Conservation (phyloP, 2,329 filamentous ascomycete genomes). For the Fusarium sp. region DNA sequence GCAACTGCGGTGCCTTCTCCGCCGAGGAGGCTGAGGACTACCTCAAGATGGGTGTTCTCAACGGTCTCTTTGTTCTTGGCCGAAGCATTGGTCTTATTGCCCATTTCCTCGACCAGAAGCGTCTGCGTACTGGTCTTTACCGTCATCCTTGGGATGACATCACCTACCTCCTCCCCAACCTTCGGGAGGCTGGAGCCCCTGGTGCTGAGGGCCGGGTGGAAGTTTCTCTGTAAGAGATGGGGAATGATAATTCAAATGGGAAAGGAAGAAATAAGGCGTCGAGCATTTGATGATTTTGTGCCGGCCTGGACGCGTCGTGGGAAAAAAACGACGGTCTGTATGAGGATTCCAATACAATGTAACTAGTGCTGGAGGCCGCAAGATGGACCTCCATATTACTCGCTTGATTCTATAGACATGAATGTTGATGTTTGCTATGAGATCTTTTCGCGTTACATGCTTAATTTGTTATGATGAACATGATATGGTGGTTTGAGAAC, state of each 20-base stretch:
- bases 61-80: slow-evolving; percentile 98
- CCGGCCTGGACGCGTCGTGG: slow-evolving; percentile 41
- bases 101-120: slow-evolving; percentile 99
- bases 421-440: slow-evolving; percentile 36
- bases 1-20: slow-evolving; percentile 97
- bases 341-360: slow-evolving; percentile 51
- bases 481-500: background rate
- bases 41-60: slow-evolving; percentile 98
- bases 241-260: slow-evolving; percentile 41
- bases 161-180: slow-evolving; percentile 88
- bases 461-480: background rate
- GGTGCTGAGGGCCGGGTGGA: slow-evolving; percentile 89
- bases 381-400: slow-evolving; percentile 48
- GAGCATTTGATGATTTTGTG: slow-evolving; percentile 49
- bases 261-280: slow-evolving; percentile 43
- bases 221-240: slow-evolving; percentile 73
- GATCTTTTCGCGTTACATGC: background rate
- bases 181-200: slow-evolving; percentile 74
- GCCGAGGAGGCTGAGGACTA: slow-evolving; percentile 98
- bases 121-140: slow-evolving; percentile 97
- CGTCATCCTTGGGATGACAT: slow-evolving; percentile 99
- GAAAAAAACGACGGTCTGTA: slow-evolving; percentile 47
- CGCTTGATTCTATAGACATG: slow-evolving; percentile 49
- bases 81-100: slow-evolving; percentile 99
- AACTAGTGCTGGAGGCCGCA: slow-evolving; percentile 48